These are phyloP conservation scores for Coemansia sp. DNA, from an alignment of 192 early-diverging fungal genomes.

Conservation along the genomic window DNA sequence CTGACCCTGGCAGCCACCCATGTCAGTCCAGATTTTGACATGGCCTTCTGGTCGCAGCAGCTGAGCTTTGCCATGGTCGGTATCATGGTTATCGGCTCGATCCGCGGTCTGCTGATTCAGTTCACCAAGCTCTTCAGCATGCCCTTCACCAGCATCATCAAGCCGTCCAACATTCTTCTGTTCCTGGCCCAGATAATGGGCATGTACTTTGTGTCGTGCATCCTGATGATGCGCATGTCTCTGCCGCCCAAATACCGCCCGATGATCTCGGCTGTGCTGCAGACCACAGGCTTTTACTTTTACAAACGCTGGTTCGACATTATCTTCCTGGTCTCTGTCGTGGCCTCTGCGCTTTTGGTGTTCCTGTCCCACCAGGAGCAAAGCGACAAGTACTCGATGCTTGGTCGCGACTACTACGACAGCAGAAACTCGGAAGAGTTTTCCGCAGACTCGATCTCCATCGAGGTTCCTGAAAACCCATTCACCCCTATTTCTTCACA, in stretches of 20 bases:
- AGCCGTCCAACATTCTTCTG: conserved; percentile 74
- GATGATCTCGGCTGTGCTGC: conserved; percentile 79
- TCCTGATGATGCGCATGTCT: conserved; percentile 90
- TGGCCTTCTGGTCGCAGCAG: conserved; percentile 87
- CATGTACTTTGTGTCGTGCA: conserved; percentile 88
- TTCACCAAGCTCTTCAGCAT: conserved; percentile 77
- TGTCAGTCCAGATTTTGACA: conserved; percentile 69
- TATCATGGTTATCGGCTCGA: conserved; percentile 84
- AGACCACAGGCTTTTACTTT: conserved; percentile 84
- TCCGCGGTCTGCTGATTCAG: conserved; percentile 84
- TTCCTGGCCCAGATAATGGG: conserved; percentile 88
- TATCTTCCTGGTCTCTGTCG: conserved; percentile 83
- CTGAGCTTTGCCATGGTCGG: conserved; percentile 91
- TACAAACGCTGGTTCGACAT: conserved; percentile 95
- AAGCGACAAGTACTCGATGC: conserved; percentile 55
- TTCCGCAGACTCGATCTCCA: conserved; percentile 41
- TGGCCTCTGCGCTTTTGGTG: conserved; percentile 70
- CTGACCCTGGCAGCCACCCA: conserved; percentile 73
- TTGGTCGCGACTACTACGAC: conserved; percentile 49
- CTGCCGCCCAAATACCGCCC: conserved; percentile 81
- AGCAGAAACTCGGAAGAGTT: conserved; percentile 36
- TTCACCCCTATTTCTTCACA: conserved; percentile 39
- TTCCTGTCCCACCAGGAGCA: conserved; percentile 70
- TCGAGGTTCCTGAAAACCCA: conserved; percentile 40
- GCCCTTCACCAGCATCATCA: conserved; percentile 67